A percentile compares a stretch with the other conserved stretches of the same genome.
Conservation (phyloP, 192 early-diverging fungal genomes). For the Bifiguratus adelaidae region DNA sequence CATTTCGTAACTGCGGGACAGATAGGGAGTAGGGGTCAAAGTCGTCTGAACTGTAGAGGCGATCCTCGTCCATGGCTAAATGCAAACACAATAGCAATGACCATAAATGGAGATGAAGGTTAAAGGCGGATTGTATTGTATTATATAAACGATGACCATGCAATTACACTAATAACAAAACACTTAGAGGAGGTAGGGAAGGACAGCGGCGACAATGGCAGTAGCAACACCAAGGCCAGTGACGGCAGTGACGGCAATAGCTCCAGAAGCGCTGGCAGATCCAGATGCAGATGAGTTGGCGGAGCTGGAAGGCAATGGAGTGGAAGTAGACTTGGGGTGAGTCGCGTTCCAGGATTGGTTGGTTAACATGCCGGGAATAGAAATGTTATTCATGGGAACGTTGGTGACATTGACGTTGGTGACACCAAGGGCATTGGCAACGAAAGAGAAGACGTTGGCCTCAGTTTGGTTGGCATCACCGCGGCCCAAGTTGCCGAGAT, state of each 20-base stretch:
- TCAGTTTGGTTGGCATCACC: slow-evolving; percentile 34
- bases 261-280: background rate
- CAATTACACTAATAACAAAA: no score
- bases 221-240: slow-evolving; percentile 1
- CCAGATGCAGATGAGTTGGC: no score
- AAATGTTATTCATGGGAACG: slow-evolving; percentile 20
- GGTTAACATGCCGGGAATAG: slow-evolving; percentile 21
- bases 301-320: background rate
- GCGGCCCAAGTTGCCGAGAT: slow-evolving; percentile 40
- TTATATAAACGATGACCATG: no score
- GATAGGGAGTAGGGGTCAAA: slow-evolving; percentile 1
- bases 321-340: background rate
- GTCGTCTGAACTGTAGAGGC: background rate
- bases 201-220: background rate
- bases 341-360: slow-evolving; percentile 9
- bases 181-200: no score
- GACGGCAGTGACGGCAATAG: background rate
- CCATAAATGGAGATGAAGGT: no score
- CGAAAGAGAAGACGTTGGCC: slow-evolving; percentile 30
- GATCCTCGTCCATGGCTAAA: background rate
- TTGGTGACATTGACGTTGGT: slow-evolving; percentile 18
- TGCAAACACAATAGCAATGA: no score
- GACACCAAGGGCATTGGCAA: slow-evolving; percentile 20
- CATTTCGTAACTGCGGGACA: slow-evolving; percentile 2
- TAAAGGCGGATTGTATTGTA: no score